Evolutionary conservation across 169 alveolate species (phyloP).

Genomic region (Plasmodium knowlesi): DNA sequence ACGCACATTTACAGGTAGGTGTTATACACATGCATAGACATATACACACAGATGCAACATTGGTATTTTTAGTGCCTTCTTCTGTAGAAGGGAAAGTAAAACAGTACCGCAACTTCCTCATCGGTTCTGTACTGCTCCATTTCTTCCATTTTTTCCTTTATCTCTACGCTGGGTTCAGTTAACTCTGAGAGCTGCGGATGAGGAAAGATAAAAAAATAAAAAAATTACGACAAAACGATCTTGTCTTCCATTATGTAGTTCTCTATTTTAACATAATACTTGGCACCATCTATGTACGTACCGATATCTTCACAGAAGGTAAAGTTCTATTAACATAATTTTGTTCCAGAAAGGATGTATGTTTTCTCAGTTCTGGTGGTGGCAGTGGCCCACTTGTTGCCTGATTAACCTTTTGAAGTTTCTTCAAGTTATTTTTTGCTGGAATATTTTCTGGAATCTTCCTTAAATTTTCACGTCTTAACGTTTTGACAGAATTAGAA

Average conservation of each 20-base stretch:
- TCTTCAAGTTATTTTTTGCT: constrained; percentile 12
- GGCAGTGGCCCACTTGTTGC: constrained; percentile 63
- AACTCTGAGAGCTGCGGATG: constrained; percentile 41
- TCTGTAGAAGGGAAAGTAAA: neutral
- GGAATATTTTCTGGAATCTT: neutral
- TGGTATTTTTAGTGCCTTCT: neutral
- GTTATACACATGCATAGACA: neutral
- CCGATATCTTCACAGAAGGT: constrained; percentile 69
- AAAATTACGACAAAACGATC: neutral
- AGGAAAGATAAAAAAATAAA: neutral
- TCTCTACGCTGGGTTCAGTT: constrained; percentile 57
- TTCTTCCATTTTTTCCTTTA: constrained; percentile 69
- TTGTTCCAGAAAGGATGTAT: constrained; percentile 46
- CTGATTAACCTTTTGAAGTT: neutral
- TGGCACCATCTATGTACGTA: neutral
- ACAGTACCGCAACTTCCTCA: constrained; percentile 66
- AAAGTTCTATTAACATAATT: constrained; percentile 38
- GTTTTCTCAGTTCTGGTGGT: constrained; percentile 71
- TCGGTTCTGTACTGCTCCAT: constrained; percentile 70
- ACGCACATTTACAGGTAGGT: neutral
- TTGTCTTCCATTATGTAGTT: neutral
- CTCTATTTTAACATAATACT: neutral
- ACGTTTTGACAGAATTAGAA: constrained; percentile 52
- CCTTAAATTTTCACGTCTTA: constrained; percentile 26
- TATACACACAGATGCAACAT: neutral